Base-by-base conservation (phyloP, 2,329 filamentous ascomycete species). In the Chaetothyriales sp. region DNA sequence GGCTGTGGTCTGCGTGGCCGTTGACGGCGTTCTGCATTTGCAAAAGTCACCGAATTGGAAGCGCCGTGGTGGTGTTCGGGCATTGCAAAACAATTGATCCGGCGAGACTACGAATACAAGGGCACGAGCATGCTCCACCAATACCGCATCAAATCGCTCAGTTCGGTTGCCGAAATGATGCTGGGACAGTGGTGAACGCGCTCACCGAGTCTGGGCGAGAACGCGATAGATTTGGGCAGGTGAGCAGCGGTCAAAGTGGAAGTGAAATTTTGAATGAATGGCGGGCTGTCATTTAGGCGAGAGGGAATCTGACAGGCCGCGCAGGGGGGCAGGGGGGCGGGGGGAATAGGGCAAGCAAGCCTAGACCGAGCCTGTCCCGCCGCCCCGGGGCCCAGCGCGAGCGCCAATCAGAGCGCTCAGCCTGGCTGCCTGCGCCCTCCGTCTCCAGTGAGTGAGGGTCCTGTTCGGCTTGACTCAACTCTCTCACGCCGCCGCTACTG, bases 161-260 rank as follows among this genome's bases (percentile, higher is more conserved):
- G 66, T 64, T 65, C 60, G 64, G 60, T 61, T 66, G 69, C 71
- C 68, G 71, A 66, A 63, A 57, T 61, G 63, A 68, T 68, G 66
- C 56, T 59, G 47, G 53, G 50, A 61, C 57, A 56, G 60, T 61
- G 58, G 61, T 51, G 48, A 65, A 51, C 56, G 56, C 58, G 62
- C 66, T 66, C 62, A 58, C 55, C 56, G 65, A 67, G 64, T 70
- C 68, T 72, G 67, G 68, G 66, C 68, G 68, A 63, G 63, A 67
- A 69, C 70, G 70, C 65, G 66, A 66, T 62, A 60, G 59, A 59
- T 60, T 62, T 65, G 67, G 64, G 67, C 64, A 61, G 62, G 62
- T 70, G 69, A 54, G 29, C 49, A 20, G 50, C 25, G 43, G 45
- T 51, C 44, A 47, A 59, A 61, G 54, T 50, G 52, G 18, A 48